phyloP scores from a whole-genome alignment of 225 moss, liverwort and hornwort genomes.

The Marchantia paleacea region DNA sequence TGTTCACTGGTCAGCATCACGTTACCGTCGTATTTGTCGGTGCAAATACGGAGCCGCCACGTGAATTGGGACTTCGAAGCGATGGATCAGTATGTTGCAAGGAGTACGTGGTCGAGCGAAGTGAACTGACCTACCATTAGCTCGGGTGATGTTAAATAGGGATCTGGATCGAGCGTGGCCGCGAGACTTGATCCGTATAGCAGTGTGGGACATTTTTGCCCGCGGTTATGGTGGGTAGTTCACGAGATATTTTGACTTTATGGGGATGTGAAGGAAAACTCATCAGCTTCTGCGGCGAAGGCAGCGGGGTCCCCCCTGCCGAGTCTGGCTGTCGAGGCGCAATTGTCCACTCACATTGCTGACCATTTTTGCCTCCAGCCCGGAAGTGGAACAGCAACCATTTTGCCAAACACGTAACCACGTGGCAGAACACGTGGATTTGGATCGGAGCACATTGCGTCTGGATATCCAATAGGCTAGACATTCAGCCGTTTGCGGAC shows the following conservation, averaged over 20 bases:
- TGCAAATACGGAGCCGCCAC: background rate
- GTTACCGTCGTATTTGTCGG: background rate
- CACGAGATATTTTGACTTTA: background rate
- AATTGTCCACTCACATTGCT: background rate
- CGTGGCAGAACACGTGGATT: background rate
- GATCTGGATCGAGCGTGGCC: background rate
- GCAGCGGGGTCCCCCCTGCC: background rate
- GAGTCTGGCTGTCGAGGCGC: background rate
- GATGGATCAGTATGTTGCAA: background rate
- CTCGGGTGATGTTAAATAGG: background rate
- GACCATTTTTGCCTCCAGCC: background rate
- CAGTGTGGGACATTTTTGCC: background rate
- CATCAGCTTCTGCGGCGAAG: background rate
- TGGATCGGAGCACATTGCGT: background rate
- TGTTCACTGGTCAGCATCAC: background rate
- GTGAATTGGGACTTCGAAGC: background rate
- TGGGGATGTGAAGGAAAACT: background rate
- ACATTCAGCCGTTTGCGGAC: background rate
- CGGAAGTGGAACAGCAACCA: background rate
- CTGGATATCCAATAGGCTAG: background rate
- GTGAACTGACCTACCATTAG: background rate
- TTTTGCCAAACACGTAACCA: background rate
- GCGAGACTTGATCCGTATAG: background rate
- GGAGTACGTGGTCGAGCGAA: background rate
- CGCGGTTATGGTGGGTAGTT: background rate